phyloP scores from a whole-genome alignment of 1,284 basidiomycete genomes.

The Malassezia japonica region DNA sequence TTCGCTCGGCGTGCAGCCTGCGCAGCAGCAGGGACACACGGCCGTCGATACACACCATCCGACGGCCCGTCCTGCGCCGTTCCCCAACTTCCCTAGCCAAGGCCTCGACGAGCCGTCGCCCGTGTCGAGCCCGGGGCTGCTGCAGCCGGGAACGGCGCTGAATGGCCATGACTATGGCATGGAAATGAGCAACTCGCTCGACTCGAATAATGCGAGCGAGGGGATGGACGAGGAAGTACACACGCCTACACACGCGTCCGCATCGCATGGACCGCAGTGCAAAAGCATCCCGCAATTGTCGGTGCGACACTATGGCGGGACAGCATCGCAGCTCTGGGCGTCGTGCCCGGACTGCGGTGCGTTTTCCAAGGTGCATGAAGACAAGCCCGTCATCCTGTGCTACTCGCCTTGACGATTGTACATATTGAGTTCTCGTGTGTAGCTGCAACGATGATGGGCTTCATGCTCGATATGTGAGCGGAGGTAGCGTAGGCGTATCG shows the following conservation, averaged over 20 bases:
- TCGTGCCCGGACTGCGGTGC: conserved; percentile 25
- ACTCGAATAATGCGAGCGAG: neutral
- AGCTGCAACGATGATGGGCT: too few species aligned
- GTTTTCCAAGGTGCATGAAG: conserved; percentile 16
- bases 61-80: too few species aligned
- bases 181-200: neutral
- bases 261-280: conserved; percentile 27
- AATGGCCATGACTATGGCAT: too few species aligned
- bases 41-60: too few species aligned
- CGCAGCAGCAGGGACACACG: too few species aligned
- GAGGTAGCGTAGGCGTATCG: too few species aligned
- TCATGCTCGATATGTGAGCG: too few species aligned
- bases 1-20: conserved; percentile 24
- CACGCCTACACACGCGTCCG: neutral
- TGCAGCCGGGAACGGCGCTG: too few species aligned
- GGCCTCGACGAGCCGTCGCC: too few species aligned
- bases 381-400: conserved; percentile 4
- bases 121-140: too few species aligned
- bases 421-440: too few species aligned
- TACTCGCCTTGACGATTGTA: conserved; percentile 7
- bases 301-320: conserved; percentile 26
- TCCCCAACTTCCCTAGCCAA: too few species aligned
- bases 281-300: conserved; percentile 35
- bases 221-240: neutral
- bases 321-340: conserved; percentile 31